Evolutionary conservation across 331 rosid species (phyloP).

Genomic region (Cucumis variabilis): DNA sequence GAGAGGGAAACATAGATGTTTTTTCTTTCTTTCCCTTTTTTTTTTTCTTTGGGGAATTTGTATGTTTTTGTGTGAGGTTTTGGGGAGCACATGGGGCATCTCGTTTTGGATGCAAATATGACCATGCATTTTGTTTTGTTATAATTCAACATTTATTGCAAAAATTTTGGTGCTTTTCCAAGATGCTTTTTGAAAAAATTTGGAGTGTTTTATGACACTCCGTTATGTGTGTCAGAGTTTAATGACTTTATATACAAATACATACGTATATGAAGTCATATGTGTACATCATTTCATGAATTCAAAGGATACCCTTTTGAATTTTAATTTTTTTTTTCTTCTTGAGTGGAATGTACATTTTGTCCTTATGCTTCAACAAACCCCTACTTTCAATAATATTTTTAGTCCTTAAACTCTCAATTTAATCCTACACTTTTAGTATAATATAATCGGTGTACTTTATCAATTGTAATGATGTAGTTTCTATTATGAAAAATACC

Average conservation of each 20-base stretch:
- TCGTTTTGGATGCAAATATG: slow-evolving; percentile 23
- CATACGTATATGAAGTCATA: not conserved
- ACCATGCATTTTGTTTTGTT: slow-evolving; percentile 27
- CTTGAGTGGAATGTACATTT: not conserved
- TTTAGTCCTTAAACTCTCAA: no score
- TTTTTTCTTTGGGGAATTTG: not conserved
- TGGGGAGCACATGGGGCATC: slow-evolving; percentile 31
- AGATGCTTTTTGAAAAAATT: slow-evolving; percentile 18
- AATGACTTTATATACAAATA: not conserved
- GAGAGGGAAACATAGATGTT: not conserved
- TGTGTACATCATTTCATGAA: not conserved
- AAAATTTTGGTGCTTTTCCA: slow-evolving; percentile 10
- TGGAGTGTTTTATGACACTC: slow-evolving; percentile 24
- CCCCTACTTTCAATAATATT: not conserved
- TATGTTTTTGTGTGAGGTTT: not conserved
- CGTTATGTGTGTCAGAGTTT: slow-evolving; percentile 25
- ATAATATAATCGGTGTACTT: no score
- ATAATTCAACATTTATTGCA: not conserved
- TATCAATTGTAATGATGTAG: no score
- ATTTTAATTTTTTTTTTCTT: not conserved
- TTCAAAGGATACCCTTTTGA: not conserved
- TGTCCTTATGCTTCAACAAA: not conserved
- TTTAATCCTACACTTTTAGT: no score
- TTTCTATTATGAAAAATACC: no score
- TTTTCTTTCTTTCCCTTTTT: not conserved